Evolutionary conservation across 2,329 filamentous ascomycete species (phyloP).

Genomic region (Aspergillus candidus): DNA sequence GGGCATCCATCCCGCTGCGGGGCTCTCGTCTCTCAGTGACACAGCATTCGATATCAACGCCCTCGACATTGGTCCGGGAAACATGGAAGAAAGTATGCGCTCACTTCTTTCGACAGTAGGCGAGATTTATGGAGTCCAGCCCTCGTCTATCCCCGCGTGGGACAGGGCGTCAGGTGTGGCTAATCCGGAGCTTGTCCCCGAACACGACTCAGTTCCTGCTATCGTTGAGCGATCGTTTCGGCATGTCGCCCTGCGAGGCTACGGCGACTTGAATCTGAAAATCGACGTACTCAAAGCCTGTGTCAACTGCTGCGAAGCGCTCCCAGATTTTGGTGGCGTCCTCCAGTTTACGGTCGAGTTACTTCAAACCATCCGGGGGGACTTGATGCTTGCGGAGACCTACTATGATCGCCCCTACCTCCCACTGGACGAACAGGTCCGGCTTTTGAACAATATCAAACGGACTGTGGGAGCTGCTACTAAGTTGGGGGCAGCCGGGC

Average conservation of each 20-base stretch:
- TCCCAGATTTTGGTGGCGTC: conserved; percentile 89
- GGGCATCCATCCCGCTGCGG: conserved; percentile 88
- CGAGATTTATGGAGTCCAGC: conserved; percentile 37
- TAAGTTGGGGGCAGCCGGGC: conserved; percentile 62
- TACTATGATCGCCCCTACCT: conserved; percentile 67
- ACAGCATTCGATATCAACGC: conserved; percentile 42
- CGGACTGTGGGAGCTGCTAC: conserved; percentile 74
- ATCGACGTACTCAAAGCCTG: conserved; percentile 82
- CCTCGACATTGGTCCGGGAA: conserved; percentile 35
- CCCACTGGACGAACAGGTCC: conserved; percentile 73
- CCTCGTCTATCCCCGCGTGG: conserved; percentile 29
- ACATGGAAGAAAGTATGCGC: conserved; percentile 39
- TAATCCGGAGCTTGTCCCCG: conserved; percentile 13
- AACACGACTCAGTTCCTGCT: conserved; percentile 32
- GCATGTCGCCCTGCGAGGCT: conserved; percentile 46
- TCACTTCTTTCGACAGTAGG: conserved; percentile 33
- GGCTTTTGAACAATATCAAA: conserved; percentile 76
- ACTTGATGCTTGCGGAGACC: conserved; percentile 64
- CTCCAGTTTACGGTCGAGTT: conserved; percentile 79
- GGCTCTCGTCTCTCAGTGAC: conserved; percentile 64
- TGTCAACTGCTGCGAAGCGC: conserved; percentile 86
- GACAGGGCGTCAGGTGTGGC: conserved; percentile 22
- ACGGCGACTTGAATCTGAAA: conserved; percentile 75
- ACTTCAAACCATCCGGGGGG: conserved; percentile 68
- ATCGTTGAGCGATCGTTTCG: conserved; percentile 43